Base-by-base conservation (phyloP, 495 filamentous ascomycete genomes). In the Aspergillus indologenus region DNA sequence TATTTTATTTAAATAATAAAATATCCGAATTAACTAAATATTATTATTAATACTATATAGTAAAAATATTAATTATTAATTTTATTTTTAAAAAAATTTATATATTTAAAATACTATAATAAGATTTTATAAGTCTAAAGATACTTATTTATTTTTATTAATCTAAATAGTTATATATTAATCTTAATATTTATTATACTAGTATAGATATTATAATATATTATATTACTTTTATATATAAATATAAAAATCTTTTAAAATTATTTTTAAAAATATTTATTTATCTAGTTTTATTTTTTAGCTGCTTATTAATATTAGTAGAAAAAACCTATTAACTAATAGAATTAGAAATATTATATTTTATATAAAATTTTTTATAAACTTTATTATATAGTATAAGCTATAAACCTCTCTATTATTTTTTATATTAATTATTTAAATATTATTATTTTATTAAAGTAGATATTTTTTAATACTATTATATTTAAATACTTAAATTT, bases 201-300 rank as follows among this genome's bases (percentile, higher is more conserved):
- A n/a, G n/a, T n/a, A n/a, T n/a, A n/a, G n/a, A n/a, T n/a, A n/a
- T n/a, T n/a, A n/a, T n/a, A n/a, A n/a, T n/a, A 22, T 14, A 49
- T 4, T 49, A 49, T 22, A 49, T 5, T 22, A 22, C 12, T 22
- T 49, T 19, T 14, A 49, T 14, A 14, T 49, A 49, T 19, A 22
- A 49, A 21, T 19, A 49, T 49, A 49, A 19, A 12, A 21, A 49
- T 49, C 21, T 22, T 2, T 49, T 12, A 14, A 49, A 14, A 22
- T 19, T 49, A 18, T 49, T 22, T 49, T 22, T n/a, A 14, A 14
- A 19, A 22, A 49, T 18, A 22, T 49, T 12, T 49, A 49, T 49
- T 12, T 49, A 49, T 49, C 5, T 49, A 49, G 21, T n/a, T 49
- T 14, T 49, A 49, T 49, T 49, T 49, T 21, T 22, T 4, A 49